Evolutionary conservation across 306 rosid genomes (phyloP), one percentile per base, ranked within the genome.

Genomic region (Inga leiocalycina): DNA sequence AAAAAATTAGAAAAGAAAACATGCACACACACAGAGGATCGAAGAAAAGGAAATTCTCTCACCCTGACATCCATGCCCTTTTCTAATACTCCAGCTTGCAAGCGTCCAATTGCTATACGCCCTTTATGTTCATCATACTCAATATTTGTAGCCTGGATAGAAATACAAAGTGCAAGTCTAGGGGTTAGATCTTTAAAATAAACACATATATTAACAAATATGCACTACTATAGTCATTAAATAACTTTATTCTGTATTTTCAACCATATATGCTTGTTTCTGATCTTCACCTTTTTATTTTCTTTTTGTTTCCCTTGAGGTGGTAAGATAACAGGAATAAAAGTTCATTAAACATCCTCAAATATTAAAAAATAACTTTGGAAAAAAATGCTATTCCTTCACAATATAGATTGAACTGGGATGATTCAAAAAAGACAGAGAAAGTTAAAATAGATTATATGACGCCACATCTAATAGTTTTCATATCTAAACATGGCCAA

Each of bases 51-150:
- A 77, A 81, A 66, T 39, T 82, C 90, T 89, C 87, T 89, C 86
- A 96, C 99, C 93, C 57, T 91, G 82, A 96, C 97, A 65, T 92
- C 98, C 97, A 91, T 83, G 85, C 99, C 98, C 82, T 82, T 96
- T 69, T 61, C 76, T 83, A 96, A 87, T 75, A 52, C 77, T 78
- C 99, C 99, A 84, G 99, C 98, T 86, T 89, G 97, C 82, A 96
- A 88, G 78, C 99, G 99, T 80, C 99, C 99, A 86, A 96, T 96
- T 83, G 99, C 99, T 79, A 96, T 96, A 35, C 98, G 93, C 56
- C 99, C 99, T 85, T 96, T 96, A 86, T 96, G 99, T 84, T 92
- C 99, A 86, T 96, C 98, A 79, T 90, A 96, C 85, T 96, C 99
- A 3, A 90, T 92, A 87, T 88, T 96, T 78, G 99, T 93, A 77